phyloP scores from a whole-genome alignment of 2,329 filamentous ascomycete genomes.

The Myriosclerotinia duriaeana region DNA sequence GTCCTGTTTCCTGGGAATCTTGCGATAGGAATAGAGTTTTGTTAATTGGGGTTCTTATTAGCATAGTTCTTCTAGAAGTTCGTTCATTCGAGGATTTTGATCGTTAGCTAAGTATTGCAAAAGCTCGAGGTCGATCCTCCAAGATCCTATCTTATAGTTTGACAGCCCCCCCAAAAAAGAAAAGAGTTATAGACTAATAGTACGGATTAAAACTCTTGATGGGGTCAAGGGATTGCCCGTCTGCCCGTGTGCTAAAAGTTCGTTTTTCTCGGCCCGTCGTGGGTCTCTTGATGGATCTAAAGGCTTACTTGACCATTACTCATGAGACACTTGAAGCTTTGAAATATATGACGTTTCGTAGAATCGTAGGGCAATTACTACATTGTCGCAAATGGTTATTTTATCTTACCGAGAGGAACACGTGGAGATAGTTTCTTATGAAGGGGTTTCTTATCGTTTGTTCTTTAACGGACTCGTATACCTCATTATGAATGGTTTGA shows the following conservation, averaged over 20 bases:
- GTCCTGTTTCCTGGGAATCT: slow-evolving; percentile 4
- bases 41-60: neutral
- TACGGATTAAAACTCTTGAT: neutral
- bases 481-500: neutral
- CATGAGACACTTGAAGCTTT: neutral
- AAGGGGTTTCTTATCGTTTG: neutral
- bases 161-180: too few species aligned
- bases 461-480: neutral
- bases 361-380: too few species aligned
- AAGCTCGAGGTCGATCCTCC: slow-evolving; percentile 1
- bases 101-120: neutral
- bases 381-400: neutral
- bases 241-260: neutral
- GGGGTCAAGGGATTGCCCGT: neutral
- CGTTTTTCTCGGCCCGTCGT: neutral
- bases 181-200: too few species aligned
- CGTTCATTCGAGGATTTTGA: neutral
- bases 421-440: neutral
- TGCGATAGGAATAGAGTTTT: neutral
- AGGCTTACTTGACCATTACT: too few species aligned
- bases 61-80: neutral
- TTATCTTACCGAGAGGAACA: neutral
- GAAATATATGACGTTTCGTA: neutral
- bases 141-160: neutral
- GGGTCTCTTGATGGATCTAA: neutral